Evolutionary conservation across 2,329 filamentous ascomycete species (phyloP), one percentile per base, ranked within the genome.

Genomic region (Dothideomycetidae sp.): DNA sequence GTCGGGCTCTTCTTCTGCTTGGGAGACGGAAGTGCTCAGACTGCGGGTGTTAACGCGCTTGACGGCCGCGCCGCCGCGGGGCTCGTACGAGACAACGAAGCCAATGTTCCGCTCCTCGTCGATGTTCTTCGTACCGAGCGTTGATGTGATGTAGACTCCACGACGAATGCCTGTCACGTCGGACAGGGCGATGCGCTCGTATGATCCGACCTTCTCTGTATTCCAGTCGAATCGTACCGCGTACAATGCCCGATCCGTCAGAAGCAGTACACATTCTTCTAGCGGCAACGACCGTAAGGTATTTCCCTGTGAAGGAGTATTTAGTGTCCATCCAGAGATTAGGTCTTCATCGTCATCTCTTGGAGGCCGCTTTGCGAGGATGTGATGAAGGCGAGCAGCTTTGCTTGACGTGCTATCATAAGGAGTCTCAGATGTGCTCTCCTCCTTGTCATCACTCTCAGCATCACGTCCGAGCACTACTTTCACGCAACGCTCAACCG

Each of bases 141-240:
- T 90, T 2, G 80, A 88, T 1, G 85, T 93, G 51, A 98, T 81
- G 52, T 96, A 98, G 0, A 83, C 79, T 13, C 90, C 90, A 42
- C 78, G 73, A 51, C 76, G 77, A 48, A 98, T 73, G 15, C 70
- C 68, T 1, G 71, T 68, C 23, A 98, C 64, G 40, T 83, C 81
- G 13, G 71, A 68, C 5, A 96, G 67, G 41, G 81, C 76, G 10
- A 94, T 75, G 5, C 86, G 71, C 59, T 96, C 86, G 55, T 94
- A 96, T 0, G 81, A 85, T 10, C 80, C 78, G 1, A 98, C 82
- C 54, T 96, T 96, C 60, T 96, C 90, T 5, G 85, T 78, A 44
- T 81, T 81, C 85, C 88, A 96, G 57, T 96, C 85, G 49, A 96
- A 86, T 10, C 82, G 75, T 55, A 86, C 94, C 43, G 83, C 75